Conservation (phyloP, 2,329 filamentous ascomycete species). For the Fusarium mundagurra region DNA sequence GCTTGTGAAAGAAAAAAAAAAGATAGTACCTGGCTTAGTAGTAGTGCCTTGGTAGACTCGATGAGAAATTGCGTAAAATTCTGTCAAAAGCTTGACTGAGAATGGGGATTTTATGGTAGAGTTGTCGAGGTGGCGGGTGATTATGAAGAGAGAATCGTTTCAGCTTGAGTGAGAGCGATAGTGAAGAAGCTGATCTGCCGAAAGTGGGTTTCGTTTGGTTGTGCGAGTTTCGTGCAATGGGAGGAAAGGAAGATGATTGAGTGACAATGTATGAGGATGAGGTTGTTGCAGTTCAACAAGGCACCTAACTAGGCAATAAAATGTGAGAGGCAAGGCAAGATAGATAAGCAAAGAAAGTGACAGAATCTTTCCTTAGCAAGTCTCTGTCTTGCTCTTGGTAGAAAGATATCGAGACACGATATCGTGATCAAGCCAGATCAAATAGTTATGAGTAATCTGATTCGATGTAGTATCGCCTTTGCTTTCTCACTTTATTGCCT, state of each 20-base stretch:
- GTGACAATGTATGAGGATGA: neutral
- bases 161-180: neutral
- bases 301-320: neutral
- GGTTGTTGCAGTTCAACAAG: neutral
- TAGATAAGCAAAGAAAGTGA: neutral
- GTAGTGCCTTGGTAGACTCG: neutral
- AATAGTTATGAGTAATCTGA: neutral
- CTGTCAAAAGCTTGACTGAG: neutral
- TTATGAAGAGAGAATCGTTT: neutral
- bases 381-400: neutral
- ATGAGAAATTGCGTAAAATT: neutral
- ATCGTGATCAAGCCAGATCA: neutral
- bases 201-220: conserved; percentile 8
- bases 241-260: neutral
- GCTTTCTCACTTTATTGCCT: neutral
- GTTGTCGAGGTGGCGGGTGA: neutral
- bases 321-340: neutral
- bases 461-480: neutral
- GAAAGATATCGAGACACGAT: neutral
- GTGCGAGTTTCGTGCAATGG: conserved; percentile 12
- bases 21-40: neutral
- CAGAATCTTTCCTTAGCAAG: neutral
- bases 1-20: neutral
- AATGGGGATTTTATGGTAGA: neutral
- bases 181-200: conserved; percentile 4